Evolutionary conservation across 73 alveolate species (phyloP).

Genomic region (Loxodes magnus): DNA sequence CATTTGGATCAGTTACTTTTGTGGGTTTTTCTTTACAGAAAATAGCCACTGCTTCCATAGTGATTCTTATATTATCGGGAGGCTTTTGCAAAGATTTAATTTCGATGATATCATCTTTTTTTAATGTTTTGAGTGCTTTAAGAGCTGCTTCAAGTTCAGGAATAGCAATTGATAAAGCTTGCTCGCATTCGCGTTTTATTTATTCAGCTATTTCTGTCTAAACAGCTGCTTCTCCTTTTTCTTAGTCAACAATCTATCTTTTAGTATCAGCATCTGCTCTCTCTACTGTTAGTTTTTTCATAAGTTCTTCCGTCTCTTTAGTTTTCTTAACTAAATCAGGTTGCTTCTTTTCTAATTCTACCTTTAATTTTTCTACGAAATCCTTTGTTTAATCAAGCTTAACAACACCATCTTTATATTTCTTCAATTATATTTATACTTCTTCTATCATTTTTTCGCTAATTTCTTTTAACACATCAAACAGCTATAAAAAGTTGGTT

Average conservation of each 20-base stretch:
- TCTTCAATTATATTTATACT: constrained; percentile 25
- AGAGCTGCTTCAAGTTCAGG: constrained; percentile 83
- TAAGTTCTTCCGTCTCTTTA: constrained; percentile 78
- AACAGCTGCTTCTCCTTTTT: constrained; percentile 54
- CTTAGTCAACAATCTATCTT: constrained; percentile 45
- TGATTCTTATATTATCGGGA: constrained; percentile 54
- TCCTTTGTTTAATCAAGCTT: constrained; percentile 78
- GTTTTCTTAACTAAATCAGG: constrained; percentile 83
- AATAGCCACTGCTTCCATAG: constrained; percentile 56
- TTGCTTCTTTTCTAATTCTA: constrained; percentile 61
- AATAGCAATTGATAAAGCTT: constrained; percentile 20
- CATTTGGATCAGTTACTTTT: constrained; percentile 26
- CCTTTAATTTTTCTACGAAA: constrained; percentile 75
- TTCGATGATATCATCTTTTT: constrained; percentile 41
- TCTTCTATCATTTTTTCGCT: constrained; percentile 67
- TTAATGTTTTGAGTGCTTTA: constrained; percentile 52
- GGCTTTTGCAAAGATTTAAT: constrained; percentile 48
- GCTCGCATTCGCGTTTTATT: constrained; percentile 61
- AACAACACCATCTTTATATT: constrained; percentile 80
- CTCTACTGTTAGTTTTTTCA: constrained; percentile 63
- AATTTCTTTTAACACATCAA: constrained; percentile 81
- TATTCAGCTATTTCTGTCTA: constrained; percentile 67
- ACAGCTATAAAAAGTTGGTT: constrained; percentile 90
- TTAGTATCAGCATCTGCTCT: constrained; percentile 70
- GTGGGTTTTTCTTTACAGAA: constrained; percentile 25